These are phyloP conservation scores for Cichorium intybus DNA, from an alignment of 140 eudicot species.

Conservation along the genomic window DNA sequence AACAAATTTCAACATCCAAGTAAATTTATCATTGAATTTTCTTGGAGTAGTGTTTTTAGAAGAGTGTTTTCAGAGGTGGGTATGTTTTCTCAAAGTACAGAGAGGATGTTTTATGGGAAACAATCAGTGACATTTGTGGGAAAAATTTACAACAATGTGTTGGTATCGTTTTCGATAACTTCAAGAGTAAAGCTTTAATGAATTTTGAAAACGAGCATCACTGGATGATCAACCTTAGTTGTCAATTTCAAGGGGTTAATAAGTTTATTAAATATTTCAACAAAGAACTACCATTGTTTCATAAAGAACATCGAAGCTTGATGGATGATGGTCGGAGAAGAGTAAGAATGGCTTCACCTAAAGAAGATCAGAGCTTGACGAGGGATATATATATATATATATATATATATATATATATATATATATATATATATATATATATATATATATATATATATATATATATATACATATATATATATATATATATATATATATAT, in stretches of 20 bases:
- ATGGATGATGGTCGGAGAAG: no score
- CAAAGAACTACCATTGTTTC: slow-evolving; percentile 79
- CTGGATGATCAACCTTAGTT: slow-evolving; percentile 88
- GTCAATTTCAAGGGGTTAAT: slow-evolving; percentile 77
- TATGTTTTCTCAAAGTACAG: slow-evolving; percentile 74
- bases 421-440: no score
- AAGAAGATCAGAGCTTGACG: no score
- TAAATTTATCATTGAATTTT: slow-evolving; percentile 70
- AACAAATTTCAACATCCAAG: slow-evolving; percentile 47
- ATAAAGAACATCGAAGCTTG: no score
- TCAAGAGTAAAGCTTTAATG: slow-evolving; percentile 73
- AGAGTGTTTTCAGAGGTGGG: slow-evolving; percentile 69
- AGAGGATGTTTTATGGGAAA: slow-evolving; percentile 83
- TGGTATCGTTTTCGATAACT: slow-evolving; percentile 86
- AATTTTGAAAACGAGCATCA: slow-evolving; percentile 82
- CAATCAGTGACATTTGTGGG: slow-evolving; percentile 75
- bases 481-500: no score
- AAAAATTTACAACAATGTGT: slow-evolving; percentile 68
- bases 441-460: no score
- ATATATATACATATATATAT: no score
- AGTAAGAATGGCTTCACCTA: no score
- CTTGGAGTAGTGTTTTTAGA: slow-evolving; percentile 81
- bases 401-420: no score
- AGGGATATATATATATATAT: no score
- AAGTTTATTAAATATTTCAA: slow-evolving; percentile 74